Base-by-base conservation (phyloP, 768 basidiomycete species). In the Tylopilus vinaceipallidus region DNA sequence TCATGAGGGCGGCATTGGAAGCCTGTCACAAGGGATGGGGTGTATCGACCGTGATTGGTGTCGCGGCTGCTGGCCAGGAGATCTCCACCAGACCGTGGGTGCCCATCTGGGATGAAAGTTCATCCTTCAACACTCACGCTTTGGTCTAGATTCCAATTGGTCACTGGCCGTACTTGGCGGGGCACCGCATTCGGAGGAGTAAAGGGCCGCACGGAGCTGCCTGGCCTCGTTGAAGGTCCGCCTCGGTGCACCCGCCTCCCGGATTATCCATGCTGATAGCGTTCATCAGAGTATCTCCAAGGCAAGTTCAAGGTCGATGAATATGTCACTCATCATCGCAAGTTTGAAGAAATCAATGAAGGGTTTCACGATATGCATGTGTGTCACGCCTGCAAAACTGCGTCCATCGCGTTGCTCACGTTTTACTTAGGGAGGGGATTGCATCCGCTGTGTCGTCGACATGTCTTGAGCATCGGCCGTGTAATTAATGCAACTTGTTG, bases 21-120 rank as follows among this genome's bases (percentile, higher is more conserved):
- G 90, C 94, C n/a, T 98, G 94, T 70, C 97, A 99, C 72, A 98
- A 98, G 67, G 97, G 97, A 13, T 99, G 97, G 97, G 97, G 97
- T 59, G 86, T 98, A 36, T 91, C 86, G 49, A 98, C 91, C 48
- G 67, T 99, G 57, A 98, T 99, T 52, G 95, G 95, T 52, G 97
- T 99, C 35, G 97, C 97, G 4, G 93, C 94, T 20, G 93, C 97
- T 17, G 97, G 97, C 7, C 86, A 97, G 62, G 97, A 98, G 70
- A 93, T 95, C 54, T 80, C 87, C 11, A 95, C 93, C 33, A 76
- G 93, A 54, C 93, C 93, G 79, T 89, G 62, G 68, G 87, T 72
- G 20, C 26, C 32, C 5, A 11, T 38, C 45, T 40, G 29, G 13
- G 17, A 16, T 45, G n/a, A n/a, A n/a, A n/a, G 4, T 41, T 29